Evolutionary conservation across 768 basidiomycete species (phyloP), one percentile per base, ranked within the genome.

Genomic region (Naganishia kalamii): DNA sequence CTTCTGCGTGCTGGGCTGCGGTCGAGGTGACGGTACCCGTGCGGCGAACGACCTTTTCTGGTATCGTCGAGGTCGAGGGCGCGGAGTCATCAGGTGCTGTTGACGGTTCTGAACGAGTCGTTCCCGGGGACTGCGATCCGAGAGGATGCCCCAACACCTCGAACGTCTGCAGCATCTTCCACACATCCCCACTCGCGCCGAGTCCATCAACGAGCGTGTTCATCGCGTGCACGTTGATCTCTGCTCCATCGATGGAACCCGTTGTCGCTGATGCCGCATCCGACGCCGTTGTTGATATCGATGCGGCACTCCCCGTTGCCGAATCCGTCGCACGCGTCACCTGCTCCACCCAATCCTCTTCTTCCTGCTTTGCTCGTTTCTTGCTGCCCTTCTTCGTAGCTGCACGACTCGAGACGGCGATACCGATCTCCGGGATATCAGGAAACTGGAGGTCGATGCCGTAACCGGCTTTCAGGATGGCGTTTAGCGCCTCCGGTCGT

Each of bases 381-480:
- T 37, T 37, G 12, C 21, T 25, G 17, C 3, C 19, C 54, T 57
- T 57, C 35, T 57, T 57, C 21, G 23, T 25, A n/a, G 54, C 37
- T 13, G 40, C 35, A 23, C 35, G n/a, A n/a, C 27, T 57, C 11
- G 33, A 33, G 21, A 57, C 30, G 12, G 33, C 54, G 27, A 57
- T 57, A 23, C 12, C 37, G 7, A 35, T 33, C 17, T 57, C 54
- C 35, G 54, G 35, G 3, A 57, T 23, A 59, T 65, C 64, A 7
- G 64, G 64, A 33, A 47, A 65, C 35, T 48, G 48, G 6, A 65
- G 64, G 25, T 65, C 54, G 57, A 65, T 54, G 3, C 49, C 49
- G 17, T 65, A 65, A 15, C 32, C 64, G 25, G 47, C 29, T 49
- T 60, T 60, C 41, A 65, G 30, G 35, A 65, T 65, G 25, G 54